phyloP scores from a whole-genome alignment of 176 grass and related monocot species.

The Puya raimondii region DNA sequence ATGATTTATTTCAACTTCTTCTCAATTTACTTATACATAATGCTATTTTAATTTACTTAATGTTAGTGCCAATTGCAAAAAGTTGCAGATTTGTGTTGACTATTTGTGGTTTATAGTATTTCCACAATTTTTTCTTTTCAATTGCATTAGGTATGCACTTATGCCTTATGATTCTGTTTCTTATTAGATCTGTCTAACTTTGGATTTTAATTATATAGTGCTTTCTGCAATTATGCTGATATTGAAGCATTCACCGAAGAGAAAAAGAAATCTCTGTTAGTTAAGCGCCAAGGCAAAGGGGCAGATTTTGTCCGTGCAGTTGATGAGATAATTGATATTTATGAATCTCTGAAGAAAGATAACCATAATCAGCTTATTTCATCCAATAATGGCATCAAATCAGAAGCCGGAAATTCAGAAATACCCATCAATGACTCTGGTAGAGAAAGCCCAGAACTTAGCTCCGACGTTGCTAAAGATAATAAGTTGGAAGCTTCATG shows the following conservation, averaged over 20 bases:
- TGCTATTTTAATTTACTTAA: no score
- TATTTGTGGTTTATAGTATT: not conserved
- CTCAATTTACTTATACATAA: no score
- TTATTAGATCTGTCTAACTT: not conserved
- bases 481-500: constrained; percentile 24
- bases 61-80: no score
- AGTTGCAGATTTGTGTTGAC: not conserved
- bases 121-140: not conserved
- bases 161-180: not conserved
- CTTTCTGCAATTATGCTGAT: constrained; percentile 89
- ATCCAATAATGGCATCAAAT: constrained; percentile 23
- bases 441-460: constrained; percentile 21
- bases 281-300: constrained; percentile 78
- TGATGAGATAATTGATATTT: constrained; percentile 84
- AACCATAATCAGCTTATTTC: constrained; percentile 21
- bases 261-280: constrained; percentile 82
- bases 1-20: no score
- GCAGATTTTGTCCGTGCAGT: constrained; percentile 91
- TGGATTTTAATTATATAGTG: constrained; percentile 41
- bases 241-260: constrained; percentile 95
- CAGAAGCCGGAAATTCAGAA: constrained; percentile 24
- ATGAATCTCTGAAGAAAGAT: constrained; percentile 70
- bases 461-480: constrained; percentile 23
- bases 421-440: constrained; percentile 26
- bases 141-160: not conserved